A percentile compares a stretch with the other conserved stretches of the same genome.
Evolutionary conservation across 495 filamentous ascomycete species (phyloP).

Genomic region (Hypoxylon fragiforme): DNA sequence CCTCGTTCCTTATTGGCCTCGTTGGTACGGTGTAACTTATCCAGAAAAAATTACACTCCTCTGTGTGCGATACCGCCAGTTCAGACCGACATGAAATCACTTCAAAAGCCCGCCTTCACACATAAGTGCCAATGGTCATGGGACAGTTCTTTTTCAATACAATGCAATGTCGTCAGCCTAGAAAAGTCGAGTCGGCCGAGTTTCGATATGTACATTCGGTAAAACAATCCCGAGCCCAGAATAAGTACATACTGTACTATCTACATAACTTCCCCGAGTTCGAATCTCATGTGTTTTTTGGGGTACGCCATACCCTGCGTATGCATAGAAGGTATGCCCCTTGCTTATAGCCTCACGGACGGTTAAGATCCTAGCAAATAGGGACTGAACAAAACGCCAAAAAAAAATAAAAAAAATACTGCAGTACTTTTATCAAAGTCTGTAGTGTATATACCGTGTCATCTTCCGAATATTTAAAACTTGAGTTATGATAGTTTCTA

Average conservation of each 20-base stretch:
- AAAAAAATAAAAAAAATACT: background rate
- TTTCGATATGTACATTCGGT: constrained; percentile 17
- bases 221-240: constrained; percentile 20
- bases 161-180: background rate
- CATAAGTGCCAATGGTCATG: constrained; percentile 12
- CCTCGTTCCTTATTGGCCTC: too few relatives aligned
- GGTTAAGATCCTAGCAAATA: constrained; percentile 20
- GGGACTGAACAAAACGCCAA: constrained; percentile 16
- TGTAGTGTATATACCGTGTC: background rate
- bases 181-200: constrained; percentile 2
- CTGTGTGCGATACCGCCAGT: constrained; percentile 31
- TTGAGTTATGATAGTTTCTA: too few relatives aligned
- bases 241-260: too few relatives aligned
- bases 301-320: constrained; percentile 20
- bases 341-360: constrained; percentile 26
- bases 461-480: too few relatives aligned
- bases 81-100: constrained; percentile 25
- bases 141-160: constrained; percentile 5
- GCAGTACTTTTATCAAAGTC: background rate
- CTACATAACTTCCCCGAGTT: constrained; percentile 18
- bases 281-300: constrained; percentile 6
- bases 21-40: constrained; percentile 19
- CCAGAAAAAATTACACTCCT: constrained; percentile 26
- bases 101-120: constrained; percentile 17
- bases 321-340: constrained; percentile 22